Base-by-base conservation (phyloP, 805 yeast genomes). In the Ogataea paradorogensis region DNA sequence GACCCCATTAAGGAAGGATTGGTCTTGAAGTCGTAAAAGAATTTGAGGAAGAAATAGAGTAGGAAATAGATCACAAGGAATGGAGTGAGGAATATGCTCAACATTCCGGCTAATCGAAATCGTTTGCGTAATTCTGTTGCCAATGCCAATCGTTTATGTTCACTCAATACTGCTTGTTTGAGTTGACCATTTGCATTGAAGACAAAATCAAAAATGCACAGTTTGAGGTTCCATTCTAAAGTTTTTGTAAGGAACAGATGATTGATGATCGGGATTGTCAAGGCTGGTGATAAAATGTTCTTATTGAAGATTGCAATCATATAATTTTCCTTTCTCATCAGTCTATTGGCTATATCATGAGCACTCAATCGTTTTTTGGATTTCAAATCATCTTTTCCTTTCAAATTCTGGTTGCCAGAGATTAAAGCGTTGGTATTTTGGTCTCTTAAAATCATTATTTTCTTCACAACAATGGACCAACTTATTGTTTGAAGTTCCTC, bases 281-380 rank as follows among this genome's bases (percentile, higher is more conserved):
- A 58, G 0, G 84, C 71, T 16, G 86, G 65, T 53, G 84, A 84
- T 30, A 91, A 63, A 1, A 91, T 66, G 43, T 84, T 78, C 50
- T 81, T 85, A 62, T 88, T 90, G 53, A 86, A 80, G 50, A 93
- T 63, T 1, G 97, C 96, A 56, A 93, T 88, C 71, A 89, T 73
- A 60, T 90, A 93, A 58, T 93, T 93, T 45, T 93, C 99, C 50
- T 82, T 86, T 45, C 99, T 71, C 99, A 93, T 90, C 41, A 93
- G 84, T 43, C 99, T 70, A 58, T 93, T 95, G 10, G 97, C 98
- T 36, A 93, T 86, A 53, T 84, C 93, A 60, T 90, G 96, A 4
- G 98, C 95, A 55, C 86, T 91, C 38, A 93, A 71, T 47, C 90
- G 70, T 36, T 79, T 76, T 53, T 84, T 84, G 1, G 89, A 79